These are phyloP conservation scores for Sicyos baderoa DNA, from an alignment of 306 rosid genomes.

Conservation along the genomic window DNA sequence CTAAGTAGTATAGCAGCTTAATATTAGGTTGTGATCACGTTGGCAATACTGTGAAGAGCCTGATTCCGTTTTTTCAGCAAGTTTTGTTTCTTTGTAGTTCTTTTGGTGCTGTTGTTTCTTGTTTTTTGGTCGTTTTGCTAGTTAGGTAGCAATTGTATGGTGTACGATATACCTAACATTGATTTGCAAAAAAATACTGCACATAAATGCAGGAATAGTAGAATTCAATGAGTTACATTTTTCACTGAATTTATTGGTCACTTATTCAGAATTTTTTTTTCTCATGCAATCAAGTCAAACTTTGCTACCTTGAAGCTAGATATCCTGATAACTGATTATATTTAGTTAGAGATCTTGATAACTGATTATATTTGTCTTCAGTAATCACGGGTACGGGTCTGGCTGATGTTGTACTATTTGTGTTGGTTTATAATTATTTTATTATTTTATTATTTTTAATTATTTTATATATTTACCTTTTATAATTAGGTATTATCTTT, in stretches of 20 bases:
- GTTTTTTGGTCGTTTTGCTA: not conserved
- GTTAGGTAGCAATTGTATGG: not conserved
- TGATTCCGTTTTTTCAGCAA: not conserved
- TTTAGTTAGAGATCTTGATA: conserved; percentile 2
- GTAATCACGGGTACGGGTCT: not conserved
- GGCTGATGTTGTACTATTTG: conserved; percentile 7
- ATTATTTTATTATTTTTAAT: too few relatives aligned
- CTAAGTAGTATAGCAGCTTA: not conserved
- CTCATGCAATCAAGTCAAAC: not conserved
- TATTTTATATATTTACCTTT: too few relatives aligned
- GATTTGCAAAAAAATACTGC: not conserved
- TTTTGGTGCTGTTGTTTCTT: not conserved
- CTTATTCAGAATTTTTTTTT: not conserved
- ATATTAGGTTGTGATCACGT: not conserved
- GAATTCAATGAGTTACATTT: conserved; percentile 6
- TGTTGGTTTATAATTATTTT: too few relatives aligned
- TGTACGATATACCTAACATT: not conserved
- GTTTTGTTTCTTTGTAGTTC: not conserved
- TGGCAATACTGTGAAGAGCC: not conserved
- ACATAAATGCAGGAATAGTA: not conserved
- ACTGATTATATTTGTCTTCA: not conserved
- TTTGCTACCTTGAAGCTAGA: not conserved
- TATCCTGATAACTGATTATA: not conserved
- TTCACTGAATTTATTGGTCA: not conserved
- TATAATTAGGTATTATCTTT: too few relatives aligned